Conservation (phyloP, 768 basidiomycete genomes). For the Sporobolomyces phaffii region DNA sequence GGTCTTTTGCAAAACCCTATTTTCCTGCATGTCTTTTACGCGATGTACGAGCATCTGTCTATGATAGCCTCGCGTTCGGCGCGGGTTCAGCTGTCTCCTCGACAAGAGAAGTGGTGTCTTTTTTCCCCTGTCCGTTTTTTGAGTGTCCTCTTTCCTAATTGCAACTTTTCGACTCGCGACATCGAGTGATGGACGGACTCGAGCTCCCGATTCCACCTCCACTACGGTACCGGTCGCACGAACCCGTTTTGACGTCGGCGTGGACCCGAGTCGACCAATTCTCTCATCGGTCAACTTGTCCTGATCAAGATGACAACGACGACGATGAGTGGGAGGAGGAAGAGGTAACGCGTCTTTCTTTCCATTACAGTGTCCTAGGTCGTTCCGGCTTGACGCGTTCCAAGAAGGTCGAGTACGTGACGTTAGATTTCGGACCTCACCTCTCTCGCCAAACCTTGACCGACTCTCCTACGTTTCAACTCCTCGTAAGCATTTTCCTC, state of each 20-base stretch:
- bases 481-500: slow-evolving; percentile 9
- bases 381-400: neutral
- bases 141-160: too few species aligned
- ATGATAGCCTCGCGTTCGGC: too few species aligned
- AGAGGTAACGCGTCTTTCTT: neutral
- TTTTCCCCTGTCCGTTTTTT: too few species aligned
- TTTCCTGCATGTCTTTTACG: neutral
- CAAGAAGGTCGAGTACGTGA: slow-evolving; percentile 27
- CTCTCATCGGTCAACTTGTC: neutral
- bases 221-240: neutral
- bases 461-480: slow-evolving; percentile 2
- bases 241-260: slow-evolving; percentile 1
- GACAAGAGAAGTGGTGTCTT: too few species aligned
- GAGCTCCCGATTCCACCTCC: slow-evolving; percentile 6
- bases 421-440: slow-evolving; percentile 17
- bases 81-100: too few species aligned
- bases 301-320: neutral
- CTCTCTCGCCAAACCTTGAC: neutral
- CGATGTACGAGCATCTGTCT: too few species aligned
- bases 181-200: neutral
- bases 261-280: slow-evolving; percentile 14
- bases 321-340: slow-evolving; percentile 15
- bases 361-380: neutral
- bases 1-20: too few species aligned
- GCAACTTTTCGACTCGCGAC: too few species aligned